Conservation (phyloP, 2,329 filamentous ascomycete species). For the Penicillium sp. region DNA sequence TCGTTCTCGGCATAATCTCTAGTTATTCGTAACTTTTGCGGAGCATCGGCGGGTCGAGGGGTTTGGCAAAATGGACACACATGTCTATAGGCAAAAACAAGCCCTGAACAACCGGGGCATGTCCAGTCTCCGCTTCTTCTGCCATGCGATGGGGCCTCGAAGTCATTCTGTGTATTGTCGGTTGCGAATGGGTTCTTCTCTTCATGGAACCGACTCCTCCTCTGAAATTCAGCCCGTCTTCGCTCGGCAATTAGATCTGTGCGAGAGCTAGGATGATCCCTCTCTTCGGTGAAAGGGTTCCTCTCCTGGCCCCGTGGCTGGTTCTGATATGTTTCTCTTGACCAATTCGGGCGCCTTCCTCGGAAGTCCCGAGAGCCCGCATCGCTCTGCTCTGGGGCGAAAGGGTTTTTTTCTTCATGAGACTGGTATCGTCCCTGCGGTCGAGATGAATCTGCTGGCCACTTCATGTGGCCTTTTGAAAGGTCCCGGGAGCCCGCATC, state of each 20-base stretch:
- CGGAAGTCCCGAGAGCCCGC: no score
- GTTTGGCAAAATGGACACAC: slow-evolving; percentile 19
- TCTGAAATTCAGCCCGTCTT: neutral
- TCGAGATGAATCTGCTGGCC: neutral
- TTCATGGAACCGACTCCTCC: neutral
- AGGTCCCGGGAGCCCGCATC: neutral
- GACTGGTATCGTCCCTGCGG: neutral
- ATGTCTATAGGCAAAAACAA: slow-evolving; percentile 11
- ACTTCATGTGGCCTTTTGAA: neutral
- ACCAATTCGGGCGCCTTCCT: neutral
- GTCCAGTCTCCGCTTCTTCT: slow-evolving; percentile 12
- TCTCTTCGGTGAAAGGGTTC: neutral
- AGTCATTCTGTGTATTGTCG: neutral
- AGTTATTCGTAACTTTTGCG: neutral
- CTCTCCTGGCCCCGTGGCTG: neutral
- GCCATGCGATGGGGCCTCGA: neutral
- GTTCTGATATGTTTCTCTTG: neutral
- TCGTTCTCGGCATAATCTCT: neutral
- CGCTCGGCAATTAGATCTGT: neutral
- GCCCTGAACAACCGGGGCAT: slow-evolving; percentile 11
- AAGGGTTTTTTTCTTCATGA: neutral
- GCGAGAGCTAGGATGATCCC: neutral
- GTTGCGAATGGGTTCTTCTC: neutral
- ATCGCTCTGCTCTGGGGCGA: neutral
- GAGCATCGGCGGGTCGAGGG: slow-evolving; percentile 3